A percentile compares a stretch with the other conserved stretches of the same genome.
phyloP scores from a whole-genome alignment of 2,329 filamentous ascomycete genomes.

The Tolypocladium pustulatum region DNA sequence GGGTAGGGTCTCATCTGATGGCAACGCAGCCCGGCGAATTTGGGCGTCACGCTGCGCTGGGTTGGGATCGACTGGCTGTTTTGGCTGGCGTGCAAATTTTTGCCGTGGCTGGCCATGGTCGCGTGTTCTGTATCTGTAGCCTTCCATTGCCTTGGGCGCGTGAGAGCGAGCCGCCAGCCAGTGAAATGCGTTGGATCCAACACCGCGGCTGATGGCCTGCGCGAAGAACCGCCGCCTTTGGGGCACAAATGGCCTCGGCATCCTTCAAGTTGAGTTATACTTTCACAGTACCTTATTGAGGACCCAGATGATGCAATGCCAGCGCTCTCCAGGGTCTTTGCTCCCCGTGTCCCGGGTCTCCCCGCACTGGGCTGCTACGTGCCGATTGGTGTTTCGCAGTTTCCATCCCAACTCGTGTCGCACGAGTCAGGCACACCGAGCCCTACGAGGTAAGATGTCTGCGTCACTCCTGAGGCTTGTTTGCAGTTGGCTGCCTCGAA shows the following conservation, averaged over 20 bases:
- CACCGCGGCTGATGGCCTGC: neutral
- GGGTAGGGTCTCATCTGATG: too few species aligned
- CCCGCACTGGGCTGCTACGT: neutral
- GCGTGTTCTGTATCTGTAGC: constrained; percentile 5
- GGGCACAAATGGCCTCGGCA: neutral
- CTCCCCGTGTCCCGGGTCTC: neutral
- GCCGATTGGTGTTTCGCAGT: neutral
- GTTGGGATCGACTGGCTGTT: neutral
- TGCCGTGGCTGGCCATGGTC: constrained; percentile 4
- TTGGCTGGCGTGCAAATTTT: constrained; percentile 1
- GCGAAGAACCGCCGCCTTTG: neutral
- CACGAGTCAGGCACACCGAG: neutral
- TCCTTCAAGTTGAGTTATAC: too few species aligned
- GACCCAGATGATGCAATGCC: neutral
- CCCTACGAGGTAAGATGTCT: neutral
- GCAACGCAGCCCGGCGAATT: neutral
- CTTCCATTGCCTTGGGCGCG: neutral
- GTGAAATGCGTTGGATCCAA: too few species aligned
- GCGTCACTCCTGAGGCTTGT: too few species aligned
- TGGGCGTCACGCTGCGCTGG: neutral
- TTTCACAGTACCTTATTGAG: neutral
- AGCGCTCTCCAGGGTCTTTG: neutral
- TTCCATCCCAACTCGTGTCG: neutral
- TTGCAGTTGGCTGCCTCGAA: too few species aligned
- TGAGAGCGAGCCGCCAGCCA: neutral